These are phyloP conservation scores for Aspergillus kassunensis DNA, from an alignment of 495 filamentous ascomycete genomes.

Conservation along the genomic window DNA sequence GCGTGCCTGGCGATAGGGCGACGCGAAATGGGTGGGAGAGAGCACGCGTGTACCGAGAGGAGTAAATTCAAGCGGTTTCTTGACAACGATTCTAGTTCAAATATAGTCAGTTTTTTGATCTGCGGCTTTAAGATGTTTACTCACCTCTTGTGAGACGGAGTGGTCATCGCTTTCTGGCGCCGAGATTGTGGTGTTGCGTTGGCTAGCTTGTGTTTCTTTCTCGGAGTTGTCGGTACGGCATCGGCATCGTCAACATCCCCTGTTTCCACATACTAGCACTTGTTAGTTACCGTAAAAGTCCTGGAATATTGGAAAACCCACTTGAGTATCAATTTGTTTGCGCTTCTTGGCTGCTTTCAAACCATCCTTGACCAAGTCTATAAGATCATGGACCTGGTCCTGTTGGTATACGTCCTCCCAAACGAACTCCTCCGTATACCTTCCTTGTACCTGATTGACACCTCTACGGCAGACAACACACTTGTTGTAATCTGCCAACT, in stretches of 20 bases:
- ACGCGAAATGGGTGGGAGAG: conserved; percentile 68
- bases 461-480: conserved; percentile 87
- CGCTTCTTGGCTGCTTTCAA: conserved; percentile 53
- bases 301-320: conserved; percentile 24
- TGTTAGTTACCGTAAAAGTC: conserved; percentile 9
- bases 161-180: conserved; percentile 53
- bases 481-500: conserved; percentile 70
- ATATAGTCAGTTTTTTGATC: background rate
- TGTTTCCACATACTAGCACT: conserved; percentile 33
- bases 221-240: conserved; percentile 53
- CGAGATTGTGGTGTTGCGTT: conserved; percentile 58
- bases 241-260: conserved; percentile 44
- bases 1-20: conserved; percentile 88
- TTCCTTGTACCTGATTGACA: conserved; percentile 79
- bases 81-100: conserved; percentile 64
- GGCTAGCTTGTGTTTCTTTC: conserved; percentile 52
- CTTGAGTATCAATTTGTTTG: conserved; percentile 46
- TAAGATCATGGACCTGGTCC: conserved; percentile 58
- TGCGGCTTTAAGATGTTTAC: background rate
- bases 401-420: conserved; percentile 84
- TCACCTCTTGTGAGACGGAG: conserved; percentile 68
- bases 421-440: conserved; percentile 86
- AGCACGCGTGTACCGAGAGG: conserved; percentile 85
- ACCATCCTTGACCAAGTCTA: conserved; percentile 60
- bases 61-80: conserved; percentile 92